Conservation (phyloP, 2,329 filamentous ascomycete species). For the Calonectria fujianensis region DNA sequence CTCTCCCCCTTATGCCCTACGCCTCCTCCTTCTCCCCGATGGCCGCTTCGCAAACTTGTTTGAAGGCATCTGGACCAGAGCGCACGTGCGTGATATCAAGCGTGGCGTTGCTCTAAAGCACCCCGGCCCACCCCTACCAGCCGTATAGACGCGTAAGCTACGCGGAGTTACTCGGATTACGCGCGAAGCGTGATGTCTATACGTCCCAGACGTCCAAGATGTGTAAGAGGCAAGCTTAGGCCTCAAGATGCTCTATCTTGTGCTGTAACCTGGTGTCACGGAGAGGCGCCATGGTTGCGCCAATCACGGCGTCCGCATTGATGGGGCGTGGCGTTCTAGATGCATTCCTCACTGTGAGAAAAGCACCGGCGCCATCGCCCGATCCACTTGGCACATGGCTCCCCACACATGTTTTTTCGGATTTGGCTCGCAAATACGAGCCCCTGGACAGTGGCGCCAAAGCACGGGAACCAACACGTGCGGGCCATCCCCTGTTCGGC, state of each 20-base stretch:
- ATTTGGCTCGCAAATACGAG: constrained; percentile 27
- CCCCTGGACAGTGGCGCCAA: not conserved
- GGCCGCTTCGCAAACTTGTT: not conserved
- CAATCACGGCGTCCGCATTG: not conserved
- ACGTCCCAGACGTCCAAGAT: not conserved
- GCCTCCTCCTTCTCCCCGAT: not conserved
- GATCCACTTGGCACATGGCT: constrained; percentile 16
- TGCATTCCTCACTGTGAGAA: constrained; percentile 20
- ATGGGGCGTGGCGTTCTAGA: not conserved
- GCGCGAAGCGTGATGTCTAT: not conserved
- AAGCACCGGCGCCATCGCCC: not conserved
- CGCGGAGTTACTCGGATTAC: constrained; percentile 23
- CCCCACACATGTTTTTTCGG: constrained; percentile 20
- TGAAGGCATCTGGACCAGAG: not conserved
- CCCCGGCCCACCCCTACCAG: not conserved
- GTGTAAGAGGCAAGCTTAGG: not conserved
- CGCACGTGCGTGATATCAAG: not conserved
- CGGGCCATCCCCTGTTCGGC: not conserved
- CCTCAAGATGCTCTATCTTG: not conserved
- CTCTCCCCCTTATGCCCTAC: not conserved
- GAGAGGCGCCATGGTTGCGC: not conserved
- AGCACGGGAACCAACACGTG: not conserved
- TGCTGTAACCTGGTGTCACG: not conserved
- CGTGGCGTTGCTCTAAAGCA: constrained; percentile 1
- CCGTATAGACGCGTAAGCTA: constrained; percentile 19